phyloP scores from a whole-genome alignment of 2,329 filamentous ascomycete species.

The Fusarium verticillioides region DNA sequence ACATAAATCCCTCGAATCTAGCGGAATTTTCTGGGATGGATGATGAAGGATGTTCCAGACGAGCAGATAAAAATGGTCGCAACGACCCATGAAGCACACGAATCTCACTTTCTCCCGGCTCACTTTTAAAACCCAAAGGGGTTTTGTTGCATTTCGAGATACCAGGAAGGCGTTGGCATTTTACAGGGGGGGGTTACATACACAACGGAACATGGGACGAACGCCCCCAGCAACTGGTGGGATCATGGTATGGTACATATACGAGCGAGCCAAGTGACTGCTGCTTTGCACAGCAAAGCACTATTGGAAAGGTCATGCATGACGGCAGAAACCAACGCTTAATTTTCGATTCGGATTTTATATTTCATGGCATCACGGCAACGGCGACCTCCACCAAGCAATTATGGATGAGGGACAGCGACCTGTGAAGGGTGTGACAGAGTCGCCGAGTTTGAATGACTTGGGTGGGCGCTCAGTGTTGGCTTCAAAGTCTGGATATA shows the following conservation, averaged over 20 bases:
- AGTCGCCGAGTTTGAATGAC: conserved; percentile 2
- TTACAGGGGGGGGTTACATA: conserved; percentile 38
- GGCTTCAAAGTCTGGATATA: conserved; percentile 39
- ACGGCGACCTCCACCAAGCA: conserved; percentile 17
- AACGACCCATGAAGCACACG: conserved; percentile 49
- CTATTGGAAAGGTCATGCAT: conserved; percentile 36
- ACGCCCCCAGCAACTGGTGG: conserved; percentile 21
- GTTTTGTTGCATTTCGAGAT: conserved; percentile 51
- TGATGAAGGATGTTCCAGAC: conserved; percentile 24
- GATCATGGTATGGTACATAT: conserved; percentile 38
- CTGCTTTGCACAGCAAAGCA: conserved; percentile 19
- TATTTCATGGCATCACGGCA: conserved; percentile 34
- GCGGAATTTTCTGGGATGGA: not conserved
- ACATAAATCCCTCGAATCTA: not conserved
- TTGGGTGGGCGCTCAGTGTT: conserved; percentile 11
- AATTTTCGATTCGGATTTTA: conserved; percentile 36
- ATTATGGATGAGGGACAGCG: not conserved
- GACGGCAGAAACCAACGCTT: conserved; percentile 32
- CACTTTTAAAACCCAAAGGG: conserved; percentile 37
- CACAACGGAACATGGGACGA: conserved; percentile 34
- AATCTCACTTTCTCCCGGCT: conserved; percentile 42
- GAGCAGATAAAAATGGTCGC: conserved; percentile 40
- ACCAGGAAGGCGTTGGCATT: conserved; percentile 53
- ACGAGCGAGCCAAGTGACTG: conserved; percentile 18
- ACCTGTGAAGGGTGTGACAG: not conserved